Base-by-base conservation (phyloP, 2,329 filamentous ascomycete species). In the Diaporthe longicolla region DNA sequence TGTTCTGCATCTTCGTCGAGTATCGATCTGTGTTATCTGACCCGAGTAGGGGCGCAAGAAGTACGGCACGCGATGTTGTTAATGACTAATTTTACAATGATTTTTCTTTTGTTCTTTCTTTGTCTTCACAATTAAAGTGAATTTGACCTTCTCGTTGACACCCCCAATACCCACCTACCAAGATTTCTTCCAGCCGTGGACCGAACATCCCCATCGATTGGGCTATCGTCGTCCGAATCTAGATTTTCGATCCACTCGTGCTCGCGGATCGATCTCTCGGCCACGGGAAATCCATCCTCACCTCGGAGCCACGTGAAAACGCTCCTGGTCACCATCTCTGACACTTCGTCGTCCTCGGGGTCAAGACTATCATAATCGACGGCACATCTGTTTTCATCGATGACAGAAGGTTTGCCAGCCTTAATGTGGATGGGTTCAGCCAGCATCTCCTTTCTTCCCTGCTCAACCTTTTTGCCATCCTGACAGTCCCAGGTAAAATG, bases 141-240 rank as follows among this genome's bases (percentile, higher is more conserved):
- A 50, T 65, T 65, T 65, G 61, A 65, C 43, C 59, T 32, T 48
- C 29, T 65, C 10, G 43, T 65, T 65, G 61, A 50, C 29, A 65
- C 19, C 29, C 26, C 61, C 21, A 65, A 50, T 65, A 65, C 17
- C 61, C 43, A 65, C 43, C 61, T 26, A 50, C 61, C 43, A 65
- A 65, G 26, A 50, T 65, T 65, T 29, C 29, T 24, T 35, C 26
- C 43, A 50, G 61, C 43, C 19, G 61, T 50, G 43, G 61, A 65
- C 43, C 1, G 61, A 50, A 35, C 61, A 50, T 50, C 43, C 19
- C 43, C 61, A 37, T 65, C 43, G 19, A 65, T 50, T 24, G 43
- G 61, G 61, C 43, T 50, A 21, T 65, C 43, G 43, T 65, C 61
- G 21, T 65, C 61, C 21, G 26, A 65, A 2, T 65, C 43, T 35